These are phyloP conservation scores for Halophytophthora polymorphica DNA, from an alignment of 352 stramenopile species.

Conservation along the genomic window DNA sequence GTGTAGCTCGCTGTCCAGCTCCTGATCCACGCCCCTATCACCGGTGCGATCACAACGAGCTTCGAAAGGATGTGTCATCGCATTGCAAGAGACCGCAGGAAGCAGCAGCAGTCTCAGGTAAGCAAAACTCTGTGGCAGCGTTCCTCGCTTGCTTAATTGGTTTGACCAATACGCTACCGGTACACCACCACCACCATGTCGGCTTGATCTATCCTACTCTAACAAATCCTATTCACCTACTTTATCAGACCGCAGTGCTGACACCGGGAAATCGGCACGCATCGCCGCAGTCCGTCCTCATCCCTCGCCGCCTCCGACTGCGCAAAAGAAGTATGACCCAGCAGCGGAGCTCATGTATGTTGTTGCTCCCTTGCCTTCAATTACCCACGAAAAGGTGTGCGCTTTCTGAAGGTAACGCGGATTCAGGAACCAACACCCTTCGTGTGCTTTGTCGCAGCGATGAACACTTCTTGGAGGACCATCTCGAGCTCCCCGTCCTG, in stretches of 20 bases:
- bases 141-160: constrained; percentile 13
- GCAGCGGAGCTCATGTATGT: constrained; percentile 29
- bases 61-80: constrained; percentile 2
- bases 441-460: constrained; percentile 26
- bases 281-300: neutral
- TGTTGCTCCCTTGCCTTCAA: neutral
- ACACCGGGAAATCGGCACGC: constrained; percentile 1
- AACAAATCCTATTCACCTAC: constrained; percentile 31
- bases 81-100: constrained; percentile 11
- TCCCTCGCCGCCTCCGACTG: constrained; percentile 7
- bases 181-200: constrained; percentile 30
- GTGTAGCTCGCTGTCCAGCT: neutral
- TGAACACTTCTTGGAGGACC: constrained; percentile 44
- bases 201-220: constrained; percentile 36
- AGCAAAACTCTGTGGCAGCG: neutral
- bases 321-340: constrained; percentile 9
- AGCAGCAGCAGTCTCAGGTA: constrained; percentile 18
- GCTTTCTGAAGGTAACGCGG: neutral
- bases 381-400: no score
- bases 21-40: neutral
- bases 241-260: constrained; percentile 2
- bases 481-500: constrained; percentile 44
- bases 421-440: neutral
- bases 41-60: constrained; percentile 2
- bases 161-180: constrained; percentile 21